Evolutionary conservation across 805 yeast species (phyloP), one percentile per base, ranked within the genome.

Genomic region (Candida vaughaniae): DNA sequence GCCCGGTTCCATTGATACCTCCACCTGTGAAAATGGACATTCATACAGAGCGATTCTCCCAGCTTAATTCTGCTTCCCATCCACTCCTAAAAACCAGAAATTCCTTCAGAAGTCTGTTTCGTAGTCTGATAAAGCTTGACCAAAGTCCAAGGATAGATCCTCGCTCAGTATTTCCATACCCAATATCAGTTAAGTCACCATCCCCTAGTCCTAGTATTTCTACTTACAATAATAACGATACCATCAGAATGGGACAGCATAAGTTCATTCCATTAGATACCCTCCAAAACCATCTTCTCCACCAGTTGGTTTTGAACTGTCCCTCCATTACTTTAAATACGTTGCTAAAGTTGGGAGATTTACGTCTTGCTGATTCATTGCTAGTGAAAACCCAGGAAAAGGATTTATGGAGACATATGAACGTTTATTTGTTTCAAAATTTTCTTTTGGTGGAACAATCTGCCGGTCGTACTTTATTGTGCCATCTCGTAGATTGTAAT

Each of bases 331-430:
- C 44, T 30, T 47, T 62, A 18, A 50, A 56, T 14, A 45, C 47
- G 5, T 43, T 66, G 22, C 51, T 58, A 7, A 48, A 53, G 12
- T 47, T 66, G 20, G 74, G 74, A 2, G 41, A 49, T 2, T 51
- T 68, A 29, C 48, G 72, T 16, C 42, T 68, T 16, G 71, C 60
- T 5, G 74, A 68, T 47, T 42, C 41, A 9, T 47, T 68, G 7
- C 37, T 42, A 4, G 60, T 64, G 2, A 27, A 22, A 23, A 27
- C 17, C 12, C 8, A 5, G 3, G 22, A 14, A 8, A 19, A 16
- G 3, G 18, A 28, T 6, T 12, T 6, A 7, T 35, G 38, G 38
- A n/a, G n/a, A 10, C 12, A 20, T n/a, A 10, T 11, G 7, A 51
- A 41, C 5, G 62, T 58, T 5, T 68, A 62, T 33, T 46, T 68